Conservation (phyloP, 805 yeast genomes). For the Starmerella tilneyi region DNA sequence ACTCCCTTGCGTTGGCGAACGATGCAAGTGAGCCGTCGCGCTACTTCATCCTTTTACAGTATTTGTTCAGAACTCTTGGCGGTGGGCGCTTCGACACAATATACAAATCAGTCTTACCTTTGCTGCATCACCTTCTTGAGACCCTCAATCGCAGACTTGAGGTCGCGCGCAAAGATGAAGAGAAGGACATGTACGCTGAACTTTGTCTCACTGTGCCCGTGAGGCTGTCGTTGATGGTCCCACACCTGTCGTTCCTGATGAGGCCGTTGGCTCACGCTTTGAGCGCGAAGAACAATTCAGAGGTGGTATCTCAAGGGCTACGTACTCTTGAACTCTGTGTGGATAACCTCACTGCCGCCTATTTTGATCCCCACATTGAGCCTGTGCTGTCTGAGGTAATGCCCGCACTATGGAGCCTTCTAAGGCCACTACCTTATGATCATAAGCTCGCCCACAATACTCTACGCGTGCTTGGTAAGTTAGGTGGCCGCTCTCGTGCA, state of each 20-base stretch:
- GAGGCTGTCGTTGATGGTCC: slow-evolving; percentile 82
- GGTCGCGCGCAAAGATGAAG: slow-evolving; percentile 78
- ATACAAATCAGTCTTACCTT: slow-evolving; percentile 86
- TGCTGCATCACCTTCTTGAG: slow-evolving; percentile 75
- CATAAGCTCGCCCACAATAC: slow-evolving; percentile 95
- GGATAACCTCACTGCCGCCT: slow-evolving; percentile 90
- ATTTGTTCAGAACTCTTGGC: slow-evolving; percentile 85
- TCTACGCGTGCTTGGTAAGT: slow-evolving; percentile 80
- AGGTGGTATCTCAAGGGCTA: slow-evolving; percentile 85
- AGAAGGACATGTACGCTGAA: slow-evolving; percentile 89
- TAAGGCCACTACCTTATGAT: slow-evolving; percentile 85
- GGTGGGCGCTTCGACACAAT: slow-evolving; percentile 92
- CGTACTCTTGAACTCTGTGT: slow-evolving; percentile 92
- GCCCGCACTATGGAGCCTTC: slow-evolving; percentile 83
- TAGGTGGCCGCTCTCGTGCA: slow-evolving; percentile 91
- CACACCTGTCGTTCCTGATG: slow-evolving; percentile 79
- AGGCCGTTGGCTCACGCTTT: slow-evolving; percentile 84
- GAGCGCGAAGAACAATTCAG: slow-evolving; percentile 62
- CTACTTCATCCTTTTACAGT: slow-evolving; percentile 77
- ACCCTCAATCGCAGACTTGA: slow-evolving; percentile 72
- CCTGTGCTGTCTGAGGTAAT: slow-evolving; percentile 92
- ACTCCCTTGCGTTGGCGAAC: slow-evolving; percentile 68
- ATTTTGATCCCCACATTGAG: slow-evolving; percentile 92
- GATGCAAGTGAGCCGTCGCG: slow-evolving; percentile 84
- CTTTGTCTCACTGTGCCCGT: slow-evolving; percentile 94